Base-by-base conservation (phyloP, 192 early-diverging fungal species). In the Fimicolochytrium jonesii region DNA sequence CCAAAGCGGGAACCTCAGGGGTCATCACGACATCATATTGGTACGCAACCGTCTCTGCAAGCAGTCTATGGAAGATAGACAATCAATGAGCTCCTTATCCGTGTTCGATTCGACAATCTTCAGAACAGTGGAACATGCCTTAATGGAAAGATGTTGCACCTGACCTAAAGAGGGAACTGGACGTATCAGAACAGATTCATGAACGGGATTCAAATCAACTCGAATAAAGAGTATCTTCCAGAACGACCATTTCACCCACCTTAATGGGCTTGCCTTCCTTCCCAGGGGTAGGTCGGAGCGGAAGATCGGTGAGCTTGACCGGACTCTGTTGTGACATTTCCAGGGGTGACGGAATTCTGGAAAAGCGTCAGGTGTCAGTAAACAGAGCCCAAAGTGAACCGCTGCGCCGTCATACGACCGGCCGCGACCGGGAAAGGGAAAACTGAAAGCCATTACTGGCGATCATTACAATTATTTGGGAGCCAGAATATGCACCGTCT, bases 21-120 rank as follows among this genome's bases (percentile, higher is more conserved):
- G 36, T 33, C 25, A 74, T 42, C 15, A 28, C 43, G 0, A 74
- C 54, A 53, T 74, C 72, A 29, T 74, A 74, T 28, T 69, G 72
- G 44, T 61, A 66, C 6, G 58, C 72, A 33, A 59, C 32, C n/a
- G 42, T 43, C 17, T 51, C 47, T 1, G 61, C 52, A 42, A 20
- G 41, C 41, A 20, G 20, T 42, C 15, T 42, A 1, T 42, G 20
- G 20, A 42, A 15, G 41, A 15, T 42, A 42, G 41, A 42, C 41
- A 42, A 42, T 15, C 41, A 42, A 42, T 42, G 15, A 15, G 15
- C 41, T 42, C 20, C 15, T 18, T 42, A 20, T 18, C 20, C 41
- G 0, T n/a, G 20, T 42, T n/a, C 41, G 20, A 42, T 15, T 1
- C 20, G 15, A 20, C 41, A 15, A 1, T 42, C 15, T 42, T n/a